Base-by-base conservation (phyloP, 2,329 filamentous ascomycete genomes). In the Penicillium sp. region DNA sequence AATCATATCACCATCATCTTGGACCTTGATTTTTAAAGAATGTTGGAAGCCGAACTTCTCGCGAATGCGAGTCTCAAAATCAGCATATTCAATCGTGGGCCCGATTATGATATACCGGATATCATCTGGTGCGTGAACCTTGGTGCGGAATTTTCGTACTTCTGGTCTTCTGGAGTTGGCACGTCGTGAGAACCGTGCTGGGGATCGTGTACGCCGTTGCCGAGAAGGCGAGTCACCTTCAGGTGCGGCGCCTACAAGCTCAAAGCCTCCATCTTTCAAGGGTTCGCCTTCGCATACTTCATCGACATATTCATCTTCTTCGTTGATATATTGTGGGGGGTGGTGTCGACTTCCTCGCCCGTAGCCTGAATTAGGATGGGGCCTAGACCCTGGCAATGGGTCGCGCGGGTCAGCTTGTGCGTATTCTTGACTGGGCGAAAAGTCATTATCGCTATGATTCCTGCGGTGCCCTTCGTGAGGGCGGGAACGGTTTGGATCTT, bases 1-100 rank as follows among this genome's bases (percentile, higher is more conserved):
- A 70, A 99, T 96, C 90, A 97, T 93, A 70, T 98, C 93, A 3
- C 89, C 90, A 54, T 88, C 82, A 66, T 98, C 95, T 80, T 95
- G 95, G 76, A 97, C 88, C 82, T 93, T 96, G 79, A 97, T 93
- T 56, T 86, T 85, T 60, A 88, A 79, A 54, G 84, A 80, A 55
- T 69, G 67, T 33, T 67, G 70, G 61, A 97, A 81, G 14, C 85
- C 88, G 70, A 98, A 96, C 77, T 99, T 99, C 61, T 92, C 89
- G 47, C 89, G 85, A 58, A 99, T 90, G 59, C 88, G 87, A 60
- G 88, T 87, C 42, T 89, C 87, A 45, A 99, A 86, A 58, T 93
- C 90, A 6, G 83, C 79, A 73, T 92, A 97, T 59, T 88, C 86
- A 13, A 92, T 83, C 2, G 85, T 84, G 1, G 87, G 80, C 8